Evolutionary conservation across 2,329 filamentous ascomycete genomes (phyloP).

Genomic region (Cladosporium colombiae): DNA sequence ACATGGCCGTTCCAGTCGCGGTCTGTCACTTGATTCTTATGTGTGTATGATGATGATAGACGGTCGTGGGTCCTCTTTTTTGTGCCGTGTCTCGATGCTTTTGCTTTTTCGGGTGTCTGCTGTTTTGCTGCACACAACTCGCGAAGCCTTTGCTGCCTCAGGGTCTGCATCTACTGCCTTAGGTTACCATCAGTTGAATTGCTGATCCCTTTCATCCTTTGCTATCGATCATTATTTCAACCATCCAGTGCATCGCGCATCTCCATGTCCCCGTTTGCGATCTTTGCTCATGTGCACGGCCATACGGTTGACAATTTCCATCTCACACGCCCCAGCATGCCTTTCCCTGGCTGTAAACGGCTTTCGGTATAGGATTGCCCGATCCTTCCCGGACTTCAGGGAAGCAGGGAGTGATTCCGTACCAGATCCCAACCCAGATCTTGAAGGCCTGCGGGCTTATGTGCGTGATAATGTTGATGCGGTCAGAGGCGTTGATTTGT

Average conservation of each 20-base stretch:
- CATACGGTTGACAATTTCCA: neutral
- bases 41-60: constrained; percentile 2
- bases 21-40: neutral
- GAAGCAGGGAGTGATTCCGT: neutral
- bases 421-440: neutral
- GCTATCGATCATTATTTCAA: constrained; percentile 1
- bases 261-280: neutral
- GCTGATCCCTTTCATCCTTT: neutral
- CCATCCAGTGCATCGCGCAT: neutral
- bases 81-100: constrained; percentile 1
- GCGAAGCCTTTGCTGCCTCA: neutral
- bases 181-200: neutral
- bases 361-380: neutral
- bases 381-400: neutral
- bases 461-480: neutral
- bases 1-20: neutral
- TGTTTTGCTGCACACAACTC: neutral
- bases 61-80: neutral
- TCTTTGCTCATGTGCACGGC: constrained; percentile 4
- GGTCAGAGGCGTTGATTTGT: neutral
- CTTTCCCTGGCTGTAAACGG: neutral
- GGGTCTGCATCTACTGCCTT: neutral
- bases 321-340: neutral
- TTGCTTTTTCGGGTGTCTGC: neutral
- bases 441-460: neutral